Evolutionary conservation across 352 stramenopile genomes (phyloP), one percentile per base, ranked within the genome.

Genomic region (Phytophthora boehmeriae): DNA sequence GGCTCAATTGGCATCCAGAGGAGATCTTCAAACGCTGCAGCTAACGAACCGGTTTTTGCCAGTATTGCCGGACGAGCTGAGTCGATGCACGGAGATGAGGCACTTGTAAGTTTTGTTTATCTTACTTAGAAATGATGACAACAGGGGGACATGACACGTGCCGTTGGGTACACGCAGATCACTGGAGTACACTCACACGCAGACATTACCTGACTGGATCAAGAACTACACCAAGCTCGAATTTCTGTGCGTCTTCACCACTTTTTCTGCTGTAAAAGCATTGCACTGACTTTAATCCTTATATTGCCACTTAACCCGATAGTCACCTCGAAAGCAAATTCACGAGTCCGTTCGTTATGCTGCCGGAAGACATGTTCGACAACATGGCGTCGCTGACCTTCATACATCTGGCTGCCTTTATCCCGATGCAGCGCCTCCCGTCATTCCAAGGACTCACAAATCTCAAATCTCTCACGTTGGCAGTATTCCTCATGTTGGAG

Each of bases 171-270:
- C n/a, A 68, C 17, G 25, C 36, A 86, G 73, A 13, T 69, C 76
- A 0, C 53, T 86, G 14, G 61, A 78, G 3, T 79, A 86, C 44
- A 76, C 73, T 0, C 64, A 81, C 41, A 86, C 66, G 0, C 25
- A 54, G 11, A 65, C 50, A 4, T n/a, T 86, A 13, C 71, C 76
- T 5, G 41, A 30, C 2, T 81, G 76, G 73, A 64, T 62, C 34
- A 80, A 66, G 23, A 35, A 71, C 4, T 66, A 74, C 34, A 57
- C 59, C 0, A 54, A 68, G 1, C 71, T 86, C 11, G 62, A 83
- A 46, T 76, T 68, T 38, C 10, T 86, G 72, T 81, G 56, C 22
- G 65, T 57, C 17, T 20, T 48, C 19, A 22, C 1, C 17, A 20
- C 35, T 1, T 17, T 27, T 1, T 56, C 9, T 8, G 25, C 25